phyloP scores from a whole-genome alignment of 1,284 basidiomycete genomes.

The Gymnopus androsaceus region DNA sequence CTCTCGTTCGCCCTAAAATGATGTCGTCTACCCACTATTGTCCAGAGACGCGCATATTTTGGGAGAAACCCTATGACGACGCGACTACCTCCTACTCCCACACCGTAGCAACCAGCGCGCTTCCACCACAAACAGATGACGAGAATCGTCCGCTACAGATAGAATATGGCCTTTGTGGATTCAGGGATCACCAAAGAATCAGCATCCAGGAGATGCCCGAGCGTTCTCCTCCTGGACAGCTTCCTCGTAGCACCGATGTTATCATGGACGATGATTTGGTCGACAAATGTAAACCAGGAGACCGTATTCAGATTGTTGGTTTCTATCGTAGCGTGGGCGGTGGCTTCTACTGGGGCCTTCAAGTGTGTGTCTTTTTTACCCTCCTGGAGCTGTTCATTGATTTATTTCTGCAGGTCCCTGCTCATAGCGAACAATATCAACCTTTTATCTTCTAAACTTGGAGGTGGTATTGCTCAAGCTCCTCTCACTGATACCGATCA shows the following conservation, averaged over 20 bases:
- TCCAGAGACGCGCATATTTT: constrained; percentile 82
- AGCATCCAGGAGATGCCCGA: constrained; percentile 99
- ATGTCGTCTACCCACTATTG: constrained; percentile 96
- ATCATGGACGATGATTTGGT: constrained; percentile 97
- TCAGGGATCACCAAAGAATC: constrained; percentile 96
- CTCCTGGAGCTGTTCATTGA: constrained; percentile 18
- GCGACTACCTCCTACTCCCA: constrained; percentile 85
- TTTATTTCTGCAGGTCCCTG: constrained; percentile 66
- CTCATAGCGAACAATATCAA: constrained; percentile 97
- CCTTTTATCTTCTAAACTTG: constrained; percentile 94
- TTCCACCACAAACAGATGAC: constrained; percentile 90
- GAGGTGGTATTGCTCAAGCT: constrained; percentile 94
- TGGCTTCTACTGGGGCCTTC: constrained; percentile 85
- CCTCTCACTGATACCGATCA: constrained; percentile 92
- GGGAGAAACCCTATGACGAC: constrained; percentile 92
- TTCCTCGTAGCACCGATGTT: constrained; percentile 94
- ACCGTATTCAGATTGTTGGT: constrained; percentile 96
- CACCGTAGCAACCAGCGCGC: constrained; percentile 86
- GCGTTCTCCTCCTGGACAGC: constrained; percentile 93
- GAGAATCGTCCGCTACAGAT: constrained; percentile 86
- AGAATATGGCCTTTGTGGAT: constrained; percentile 92
- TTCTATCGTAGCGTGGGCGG: constrained; percentile 94
- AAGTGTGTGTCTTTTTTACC: constrained; percentile 67
- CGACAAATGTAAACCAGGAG: constrained; percentile 96
- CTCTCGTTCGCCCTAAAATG: constrained; percentile 98